Evolutionary conservation across 441 rosid species (phyloP).

Genomic region (Manihot esculenta): DNA sequence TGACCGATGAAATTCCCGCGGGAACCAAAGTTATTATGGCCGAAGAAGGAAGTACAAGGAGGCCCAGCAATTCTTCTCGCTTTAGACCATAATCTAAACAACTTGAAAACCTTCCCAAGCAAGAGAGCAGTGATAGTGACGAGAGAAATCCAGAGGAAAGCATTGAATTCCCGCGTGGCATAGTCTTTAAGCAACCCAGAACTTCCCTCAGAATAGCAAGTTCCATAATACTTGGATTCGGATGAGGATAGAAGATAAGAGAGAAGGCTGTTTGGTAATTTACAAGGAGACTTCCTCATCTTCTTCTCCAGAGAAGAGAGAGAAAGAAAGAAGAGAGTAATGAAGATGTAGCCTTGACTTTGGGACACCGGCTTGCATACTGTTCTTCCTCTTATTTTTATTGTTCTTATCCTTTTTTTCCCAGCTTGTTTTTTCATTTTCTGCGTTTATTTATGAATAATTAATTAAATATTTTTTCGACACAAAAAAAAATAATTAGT

Average conservation of each 20-base stretch:
- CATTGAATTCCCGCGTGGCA: slow-evolving; percentile 53
- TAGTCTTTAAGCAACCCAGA: slow-evolving; percentile 40
- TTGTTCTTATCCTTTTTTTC: no score
- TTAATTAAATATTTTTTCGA: no score
- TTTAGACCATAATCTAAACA: slow-evolving; percentile 42
- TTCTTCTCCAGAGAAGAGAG: not conserved
- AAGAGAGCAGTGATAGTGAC: slow-evolving; percentile 35
- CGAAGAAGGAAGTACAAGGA: slow-evolving; percentile 46
- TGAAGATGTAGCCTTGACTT: not conserved
- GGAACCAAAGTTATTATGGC: slow-evolving; percentile 40
- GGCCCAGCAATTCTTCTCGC: slow-evolving; percentile 53
- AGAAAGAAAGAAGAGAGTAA: not conserved
- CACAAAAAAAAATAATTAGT: no score
- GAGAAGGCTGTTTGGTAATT: not conserved
- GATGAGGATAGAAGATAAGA: not conserved
- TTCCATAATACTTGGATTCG: not conserved
- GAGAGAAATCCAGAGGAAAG: slow-evolving; percentile 58
- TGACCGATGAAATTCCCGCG: slow-evolving; percentile 45
- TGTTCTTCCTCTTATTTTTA: no score
- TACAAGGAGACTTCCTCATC: not conserved
- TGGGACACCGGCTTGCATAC: not conserved
- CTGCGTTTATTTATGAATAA: no score
- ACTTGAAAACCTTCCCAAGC: slow-evolving; percentile 30
- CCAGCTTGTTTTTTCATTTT: no score
- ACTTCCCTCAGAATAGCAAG: slow-evolving; percentile 21